Evolutionary conservation across 495 filamentous ascomycete species (phyloP).

Genomic region (Bathelium albidoporum): DNA sequence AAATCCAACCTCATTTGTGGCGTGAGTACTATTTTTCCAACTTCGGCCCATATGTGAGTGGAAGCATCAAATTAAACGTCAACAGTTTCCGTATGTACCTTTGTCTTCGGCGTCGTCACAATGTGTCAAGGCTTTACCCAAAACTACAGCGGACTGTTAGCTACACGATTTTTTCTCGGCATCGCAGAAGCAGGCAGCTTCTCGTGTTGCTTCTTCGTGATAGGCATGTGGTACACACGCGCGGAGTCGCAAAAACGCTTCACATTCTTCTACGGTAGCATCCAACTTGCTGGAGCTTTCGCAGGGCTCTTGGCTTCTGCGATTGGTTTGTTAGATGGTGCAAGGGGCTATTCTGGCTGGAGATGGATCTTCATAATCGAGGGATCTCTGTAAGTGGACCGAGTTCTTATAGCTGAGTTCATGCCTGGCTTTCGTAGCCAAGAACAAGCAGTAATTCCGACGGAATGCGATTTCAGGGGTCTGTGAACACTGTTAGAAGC

Average conservation of each 20-base stretch:
- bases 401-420: not conserved
- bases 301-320: constrained; percentile 11
- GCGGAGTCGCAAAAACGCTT: constrained; percentile 11
- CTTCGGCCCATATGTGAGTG: not conserved
- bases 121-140: constrained; percentile 16
- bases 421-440: not conserved
- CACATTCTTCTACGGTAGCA: constrained; percentile 11
- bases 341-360: constrained; percentile 15
- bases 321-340: constrained; percentile 10
- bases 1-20: not conserved
- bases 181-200: constrained; percentile 43
- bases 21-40: not conserved
- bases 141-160: constrained; percentile 41
- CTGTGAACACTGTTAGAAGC: not conserved
- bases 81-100: not conserved
- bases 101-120: constrained; percentile 3
- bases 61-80: not conserved
- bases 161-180: constrained; percentile 44
- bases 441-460: not conserved
- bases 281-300: constrained; percentile 6
- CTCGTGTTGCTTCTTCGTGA: constrained; percentile 10
- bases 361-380: constrained; percentile 17
- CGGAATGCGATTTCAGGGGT: not conserved
- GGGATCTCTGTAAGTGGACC: constrained; percentile 1
- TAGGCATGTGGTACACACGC: constrained; percentile 13